Conservation (phyloP, 495 filamentous ascomycete species). For the Hypomontagnella monticulosa region DNA sequence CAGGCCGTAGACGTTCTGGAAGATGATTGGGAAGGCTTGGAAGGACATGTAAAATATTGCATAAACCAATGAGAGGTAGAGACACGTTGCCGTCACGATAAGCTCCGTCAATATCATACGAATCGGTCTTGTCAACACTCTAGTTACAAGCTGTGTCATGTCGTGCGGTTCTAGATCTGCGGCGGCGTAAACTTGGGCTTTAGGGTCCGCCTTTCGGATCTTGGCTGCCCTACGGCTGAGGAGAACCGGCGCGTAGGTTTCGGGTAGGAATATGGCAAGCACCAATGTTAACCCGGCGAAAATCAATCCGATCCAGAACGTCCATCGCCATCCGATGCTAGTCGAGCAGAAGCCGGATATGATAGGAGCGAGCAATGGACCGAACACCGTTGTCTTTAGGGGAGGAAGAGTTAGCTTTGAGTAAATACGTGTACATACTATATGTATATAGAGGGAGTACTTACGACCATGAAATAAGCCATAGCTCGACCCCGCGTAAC, state of each 20-base stretch:
- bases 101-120: conserved; percentile 56
- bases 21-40: conserved; percentile 73
- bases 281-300: conserved; percentile 59
- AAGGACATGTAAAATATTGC: conserved; percentile 82
- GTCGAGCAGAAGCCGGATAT: conserved; percentile 71
- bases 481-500: conserved; percentile 72
- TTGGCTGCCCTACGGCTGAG: conserved; percentile 63
- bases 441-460: conserved; percentile 40
- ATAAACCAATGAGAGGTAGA: conserved; percentile 76
- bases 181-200: conserved; percentile 46
- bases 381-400: conserved; percentile 69
- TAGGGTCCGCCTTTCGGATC: conserved; percentile 59
- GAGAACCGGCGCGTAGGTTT: conserved; percentile 70
- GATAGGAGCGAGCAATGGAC: conserved; percentile 73
- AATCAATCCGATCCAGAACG: conserved; percentile 70
- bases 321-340: conserved; percentile 71
- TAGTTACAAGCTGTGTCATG: conserved; percentile 47
- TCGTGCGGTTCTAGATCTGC: conserved; percentile 49
- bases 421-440: not conserved
- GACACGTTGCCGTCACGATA: conserved; percentile 67
- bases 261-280: conserved; percentile 63
- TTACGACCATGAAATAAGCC: conserved; percentile 73
- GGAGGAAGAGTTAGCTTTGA: conserved; percentile 14
- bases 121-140: conserved; percentile 52
- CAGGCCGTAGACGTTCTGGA: conserved; percentile 58